phyloP scores from a whole-genome alignment of 345 rosid species.

The Kandelia obovata region DNA sequence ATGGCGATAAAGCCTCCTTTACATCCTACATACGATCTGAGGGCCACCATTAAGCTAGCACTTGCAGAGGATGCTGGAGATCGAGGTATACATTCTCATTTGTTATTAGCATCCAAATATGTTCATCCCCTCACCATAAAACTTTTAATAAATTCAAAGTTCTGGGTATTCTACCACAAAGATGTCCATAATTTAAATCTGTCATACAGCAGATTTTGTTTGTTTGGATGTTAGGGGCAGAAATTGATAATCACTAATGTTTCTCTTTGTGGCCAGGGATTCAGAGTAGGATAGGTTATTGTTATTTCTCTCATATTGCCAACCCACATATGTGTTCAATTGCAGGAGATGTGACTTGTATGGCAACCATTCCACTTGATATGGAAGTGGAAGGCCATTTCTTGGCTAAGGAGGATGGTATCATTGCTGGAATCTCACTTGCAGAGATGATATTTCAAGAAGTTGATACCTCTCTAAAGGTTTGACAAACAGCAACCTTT shows the following conservation, averaged over 20 bases:
- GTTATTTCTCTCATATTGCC: background rate
- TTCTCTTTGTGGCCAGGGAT: background rate
- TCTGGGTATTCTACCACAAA: background rate
- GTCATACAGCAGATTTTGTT: no score
- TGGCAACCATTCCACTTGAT: conserved; percentile 82
- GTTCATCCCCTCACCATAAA: no score
- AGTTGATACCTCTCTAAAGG: conserved; percentile 85
- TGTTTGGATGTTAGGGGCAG: background rate
- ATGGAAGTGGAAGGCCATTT: conserved; percentile 91
- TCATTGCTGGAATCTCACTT: conserved; percentile 75
- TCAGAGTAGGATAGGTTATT: background rate
- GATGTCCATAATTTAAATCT: no score
- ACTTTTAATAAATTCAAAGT: background rate
- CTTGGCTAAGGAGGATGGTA: conserved; percentile 89
- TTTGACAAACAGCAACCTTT: conserved; percentile 12
- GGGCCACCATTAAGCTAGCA: conserved; percentile 64
- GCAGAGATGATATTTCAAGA: conserved; percentile 83
- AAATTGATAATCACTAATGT: conserved; percentile 1
- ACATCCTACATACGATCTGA: conserved; percentile 85
- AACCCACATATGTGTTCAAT: conserved; percentile 17
- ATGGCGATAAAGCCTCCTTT: conserved; percentile 73
- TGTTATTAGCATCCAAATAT: no score
- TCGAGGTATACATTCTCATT: conserved; percentile 45
- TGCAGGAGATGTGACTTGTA: conserved; percentile 90
- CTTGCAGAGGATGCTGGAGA: conserved; percentile 90